A percentile compares a stretch with the other conserved stretches of the same genome.
Conservation (phyloP, 768 basidiomycete species). For the Terana coerulea region DNA sequence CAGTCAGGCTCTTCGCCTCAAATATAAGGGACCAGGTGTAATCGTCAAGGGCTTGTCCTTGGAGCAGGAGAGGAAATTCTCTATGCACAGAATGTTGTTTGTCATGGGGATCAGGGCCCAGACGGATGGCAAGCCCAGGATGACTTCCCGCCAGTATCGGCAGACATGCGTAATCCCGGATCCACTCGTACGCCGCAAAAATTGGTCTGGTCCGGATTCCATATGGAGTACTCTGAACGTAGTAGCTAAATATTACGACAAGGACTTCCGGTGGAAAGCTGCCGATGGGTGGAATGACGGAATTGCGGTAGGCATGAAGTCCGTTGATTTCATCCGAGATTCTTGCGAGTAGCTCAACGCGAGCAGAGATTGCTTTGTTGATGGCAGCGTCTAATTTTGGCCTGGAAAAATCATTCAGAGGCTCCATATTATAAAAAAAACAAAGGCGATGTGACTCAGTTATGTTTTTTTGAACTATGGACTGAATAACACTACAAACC, state of each 20-base stretch:
- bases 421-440: too few relatives aligned
- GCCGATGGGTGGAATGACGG: background rate
- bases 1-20: too few relatives aligned
- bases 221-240: background rate
- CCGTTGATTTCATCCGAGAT: background rate
- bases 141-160: background rate
- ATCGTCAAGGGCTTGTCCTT: background rate
- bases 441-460: too few relatives aligned
- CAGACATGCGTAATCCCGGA: background rate
- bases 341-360: background rate
- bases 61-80: background rate
- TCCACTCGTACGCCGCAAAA: too few relatives aligned
- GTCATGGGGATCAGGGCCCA: background rate
- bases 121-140: background rate
- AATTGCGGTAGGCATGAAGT: background rate
- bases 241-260: background rate
- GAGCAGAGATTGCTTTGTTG: background rate
- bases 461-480: too few relatives aligned
- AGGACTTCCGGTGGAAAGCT: background rate
- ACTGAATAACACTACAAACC: too few relatives aligned
- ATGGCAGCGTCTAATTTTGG: too few relatives aligned
- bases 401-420: too few relatives aligned
- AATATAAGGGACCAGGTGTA: too few relatives aligned
- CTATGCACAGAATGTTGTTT: background rate
- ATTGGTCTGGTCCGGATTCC: too few relatives aligned